These are phyloP conservation scores for Phytopythium litorale DNA, from an alignment of 352 stramenopile genomes.

Conservation along the genomic window DNA sequence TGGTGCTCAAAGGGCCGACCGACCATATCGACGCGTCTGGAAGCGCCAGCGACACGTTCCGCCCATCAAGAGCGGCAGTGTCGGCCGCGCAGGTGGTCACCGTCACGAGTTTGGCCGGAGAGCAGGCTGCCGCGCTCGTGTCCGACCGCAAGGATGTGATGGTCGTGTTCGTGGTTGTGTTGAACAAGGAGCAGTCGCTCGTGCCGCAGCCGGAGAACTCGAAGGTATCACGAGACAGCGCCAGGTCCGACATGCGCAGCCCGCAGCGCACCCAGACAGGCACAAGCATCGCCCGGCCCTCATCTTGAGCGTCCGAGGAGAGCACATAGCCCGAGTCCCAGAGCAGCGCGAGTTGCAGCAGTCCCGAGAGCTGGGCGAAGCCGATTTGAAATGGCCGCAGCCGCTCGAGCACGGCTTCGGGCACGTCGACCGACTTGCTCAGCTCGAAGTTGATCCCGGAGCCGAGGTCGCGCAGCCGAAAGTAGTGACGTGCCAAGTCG, in stretches of 20 bases:
- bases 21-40: slow-evolving; percentile 17
- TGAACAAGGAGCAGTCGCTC: slow-evolving; percentile 17
- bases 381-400: slow-evolving; percentile 16
- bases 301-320: slow-evolving; percentile 1
- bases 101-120: not conserved
- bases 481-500: slow-evolving; percentile 5
- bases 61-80: not conserved
- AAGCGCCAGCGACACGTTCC: not conserved
- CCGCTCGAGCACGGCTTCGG: slow-evolving; percentile 15
- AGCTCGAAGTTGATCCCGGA: not conserved
- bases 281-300: slow-evolving; percentile 11
- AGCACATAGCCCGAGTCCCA: slow-evolving; percentile 10
- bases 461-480: not conserved
- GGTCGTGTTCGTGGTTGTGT: slow-evolving; percentile 8
- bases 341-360: slow-evolving; percentile 29
- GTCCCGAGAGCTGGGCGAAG: slow-evolving; percentile 18
- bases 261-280: slow-evolving; percentile 24
- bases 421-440: slow-evolving; percentile 9
- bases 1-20: slow-evolving; percentile 14
- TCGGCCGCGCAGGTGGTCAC: not conserved
- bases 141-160: slow-evolving; percentile 9
- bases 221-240: not conserved
- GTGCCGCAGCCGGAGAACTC: slow-evolving; percentile 10
- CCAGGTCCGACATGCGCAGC: slow-evolving; percentile 6
- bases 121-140: not conserved